These are phyloP conservation scores for Crithidia sp. DNA, from an alignment of 208 protist genomes.

Conservation along the genomic window DNA sequence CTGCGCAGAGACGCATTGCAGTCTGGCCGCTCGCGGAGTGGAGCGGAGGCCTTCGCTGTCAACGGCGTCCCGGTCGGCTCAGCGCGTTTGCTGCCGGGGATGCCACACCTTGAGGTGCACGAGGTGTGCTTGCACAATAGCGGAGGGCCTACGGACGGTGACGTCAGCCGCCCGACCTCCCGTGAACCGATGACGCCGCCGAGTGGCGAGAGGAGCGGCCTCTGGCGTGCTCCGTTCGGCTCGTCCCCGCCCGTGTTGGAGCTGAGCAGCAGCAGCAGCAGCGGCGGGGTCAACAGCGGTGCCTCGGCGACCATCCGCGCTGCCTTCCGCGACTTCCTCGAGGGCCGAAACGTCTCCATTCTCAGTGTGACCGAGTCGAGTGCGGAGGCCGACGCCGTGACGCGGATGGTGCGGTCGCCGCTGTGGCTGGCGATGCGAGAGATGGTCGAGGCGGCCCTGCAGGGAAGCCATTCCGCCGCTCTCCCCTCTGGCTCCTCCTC, in stretches of 20 bases:
- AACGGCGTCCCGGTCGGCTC: slow-evolving; percentile 10
- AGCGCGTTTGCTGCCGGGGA: neutral
- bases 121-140: slow-evolving; percentile 8
- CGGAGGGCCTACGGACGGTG: neutral
- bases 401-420: slow-evolving; percentile 36
- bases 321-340: slow-evolving; percentile 29
- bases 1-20: neutral
- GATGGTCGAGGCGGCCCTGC: slow-evolving; percentile 24
- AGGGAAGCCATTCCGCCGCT: neutral
- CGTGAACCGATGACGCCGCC: neutral
- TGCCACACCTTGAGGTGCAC: slow-evolving; percentile 9
- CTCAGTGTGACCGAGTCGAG: slow-evolving; percentile 25
- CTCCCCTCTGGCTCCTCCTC: neutral
- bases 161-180: neutral
- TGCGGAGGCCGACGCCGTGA: slow-evolving; percentile 20
- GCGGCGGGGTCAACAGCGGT: neutral
- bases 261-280: neutral
- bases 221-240: neutral
- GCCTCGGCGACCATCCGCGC: slow-evolving; percentile 18
- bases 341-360: slow-evolving; percentile 42
- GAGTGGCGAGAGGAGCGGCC: neutral
- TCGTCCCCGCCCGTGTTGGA: neutral
- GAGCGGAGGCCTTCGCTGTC: slow-evolving; percentile 5
- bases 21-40: slow-evolving; percentile 3
- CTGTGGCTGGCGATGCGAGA: slow-evolving; percentile 33